Conservation (phyloP, 768 basidiomycete species). For the Leccinum uliginosum region DNA sequence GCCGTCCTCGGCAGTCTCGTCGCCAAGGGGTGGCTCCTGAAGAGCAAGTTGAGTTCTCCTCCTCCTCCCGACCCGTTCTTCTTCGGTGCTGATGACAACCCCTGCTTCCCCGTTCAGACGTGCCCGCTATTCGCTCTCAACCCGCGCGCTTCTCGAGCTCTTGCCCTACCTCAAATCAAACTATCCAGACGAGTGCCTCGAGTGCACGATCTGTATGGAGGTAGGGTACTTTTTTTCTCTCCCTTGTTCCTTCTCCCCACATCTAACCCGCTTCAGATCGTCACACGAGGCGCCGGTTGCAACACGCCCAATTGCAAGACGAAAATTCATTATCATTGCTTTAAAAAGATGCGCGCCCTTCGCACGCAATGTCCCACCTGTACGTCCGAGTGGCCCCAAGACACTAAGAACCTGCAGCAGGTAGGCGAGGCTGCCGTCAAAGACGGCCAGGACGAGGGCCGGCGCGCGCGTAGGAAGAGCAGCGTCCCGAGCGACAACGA, state of each 20-base stretch:
- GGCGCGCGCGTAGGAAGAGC: slow-evolving; percentile 34
- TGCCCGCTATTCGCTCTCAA: slow-evolving; percentile 72
- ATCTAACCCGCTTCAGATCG: slow-evolving; percentile 38
- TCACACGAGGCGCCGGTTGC: slow-evolving; percentile 69
- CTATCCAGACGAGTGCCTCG: slow-evolving; percentile 64
- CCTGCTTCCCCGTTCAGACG: slow-evolving; percentile 34
- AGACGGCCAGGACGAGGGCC: slow-evolving; percentile 51
- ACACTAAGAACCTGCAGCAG: slow-evolving; percentile 44
- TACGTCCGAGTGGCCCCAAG: slow-evolving; percentile 53
- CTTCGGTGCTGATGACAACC: not conserved
- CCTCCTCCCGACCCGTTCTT: not conserved
- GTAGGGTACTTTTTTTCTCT: slow-evolving; percentile 32
- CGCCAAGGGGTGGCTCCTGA: slow-evolving; percentile 73
- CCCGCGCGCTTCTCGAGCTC: slow-evolving; percentile 73
- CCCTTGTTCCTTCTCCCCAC: not conserved
- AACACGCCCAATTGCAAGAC: slow-evolving; percentile 56
- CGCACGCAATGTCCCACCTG: slow-evolving; percentile 54
- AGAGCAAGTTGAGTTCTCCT: slow-evolving; percentile 56
- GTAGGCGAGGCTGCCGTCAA: slow-evolving; percentile 69
- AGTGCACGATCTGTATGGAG: slow-evolving; percentile 73
- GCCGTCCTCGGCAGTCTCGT: slow-evolving; percentile 73
- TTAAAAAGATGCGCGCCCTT: slow-evolving; percentile 44
- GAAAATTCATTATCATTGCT: slow-evolving; percentile 64
- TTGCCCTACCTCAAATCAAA: slow-evolving; percentile 66
- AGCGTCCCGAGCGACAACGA: slow-evolving; percentile 35